phyloP scores from a whole-genome alignment of 371 early-diverging fungal genomes.

The Mucor ambiguus region DNA sequence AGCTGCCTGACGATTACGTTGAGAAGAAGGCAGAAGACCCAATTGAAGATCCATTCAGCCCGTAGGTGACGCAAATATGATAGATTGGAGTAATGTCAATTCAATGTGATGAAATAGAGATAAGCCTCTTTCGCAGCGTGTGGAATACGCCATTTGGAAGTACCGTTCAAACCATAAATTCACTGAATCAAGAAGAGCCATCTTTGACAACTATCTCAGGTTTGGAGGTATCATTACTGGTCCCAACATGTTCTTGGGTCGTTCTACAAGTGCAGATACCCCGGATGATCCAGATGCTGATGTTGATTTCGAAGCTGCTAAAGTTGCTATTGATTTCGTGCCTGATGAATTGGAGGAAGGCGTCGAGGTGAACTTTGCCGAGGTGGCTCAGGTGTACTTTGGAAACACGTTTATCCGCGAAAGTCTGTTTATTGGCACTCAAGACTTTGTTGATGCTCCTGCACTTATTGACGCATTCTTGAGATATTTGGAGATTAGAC shows the following conservation, averaged over 20 bases:
- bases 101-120: constrained; percentile 26
- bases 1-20: constrained; percentile 36
- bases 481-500: constrained; percentile 56
- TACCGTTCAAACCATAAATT: constrained; percentile 62
- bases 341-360: constrained; percentile 54
- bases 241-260: constrained; percentile 58
- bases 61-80: constrained; percentile 28
- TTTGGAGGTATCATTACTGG: constrained; percentile 61
- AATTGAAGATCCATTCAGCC: constrained; percentile 43
- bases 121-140: constrained; percentile 49
- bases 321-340: constrained; percentile 45
- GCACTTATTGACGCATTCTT: constrained; percentile 52
- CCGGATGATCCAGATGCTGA: constrained; percentile 46
- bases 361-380: constrained; percentile 50
- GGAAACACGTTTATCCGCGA: constrained; percentile 51
- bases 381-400: constrained; percentile 60
- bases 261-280: constrained; percentile 38
- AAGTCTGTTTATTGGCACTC: constrained; percentile 44
- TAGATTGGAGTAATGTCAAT: neutral
- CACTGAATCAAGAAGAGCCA: constrained; percentile 32
- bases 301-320: constrained; percentile 53
- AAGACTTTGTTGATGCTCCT: constrained; percentile 52
- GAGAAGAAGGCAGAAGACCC: constrained; percentile 50
- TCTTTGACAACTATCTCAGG: constrained; percentile 56
- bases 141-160: constrained; percentile 60